Base-by-base conservation (phyloP, 345 rosid genomes). In the Brassica incana region DNA sequence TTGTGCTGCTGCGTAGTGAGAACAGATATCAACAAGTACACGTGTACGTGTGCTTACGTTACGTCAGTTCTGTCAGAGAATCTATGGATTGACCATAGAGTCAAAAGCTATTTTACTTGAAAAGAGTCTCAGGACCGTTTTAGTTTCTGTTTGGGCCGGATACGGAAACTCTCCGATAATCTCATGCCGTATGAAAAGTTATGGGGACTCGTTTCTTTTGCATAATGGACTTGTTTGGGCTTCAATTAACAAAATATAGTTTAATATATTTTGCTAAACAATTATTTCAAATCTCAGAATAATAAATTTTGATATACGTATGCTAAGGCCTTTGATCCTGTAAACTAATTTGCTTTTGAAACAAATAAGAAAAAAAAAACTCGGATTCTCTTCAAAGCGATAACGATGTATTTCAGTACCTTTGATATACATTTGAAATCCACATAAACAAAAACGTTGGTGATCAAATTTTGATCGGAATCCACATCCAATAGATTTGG, bases 1-100 rank as follows among this genome's bases (percentile, higher is more conserved):
- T 29, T 29, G 82, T 11, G 73, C 84, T 65, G 90, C 87, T 72
- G 81, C 85, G 83, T 83, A 4, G 10, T n/a, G 25, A 60, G 74
- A 33, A 68, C 73, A 67, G 43, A 27, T 60, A 61, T 43, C 32
- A 33, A 62, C 10, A 73, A 68, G 32, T 72, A 27, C 29, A 71
- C 76, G 81, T 78, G 81, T 15, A 64, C 71, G n/a, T 16, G n/a
- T 58, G 69, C 48, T 71, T n/a, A 63, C 65, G 43, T 72, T 38
- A 33, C 23, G 56, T 67, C 30, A 59, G 45, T 67, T 74, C 73
- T 74, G 12, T 30, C 18, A 33, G 30, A 38, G 8, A 50, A 71
- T 71, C 20, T 54, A 62, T 32, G 75, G 75, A 69, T 43, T 23
- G 25, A 54, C 61, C 61, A 32, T 48, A 69, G 70, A 36, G 33